Evolutionary conservation across 257 asterid species (phyloP).

Genomic region (Solanum phureja): DNA sequence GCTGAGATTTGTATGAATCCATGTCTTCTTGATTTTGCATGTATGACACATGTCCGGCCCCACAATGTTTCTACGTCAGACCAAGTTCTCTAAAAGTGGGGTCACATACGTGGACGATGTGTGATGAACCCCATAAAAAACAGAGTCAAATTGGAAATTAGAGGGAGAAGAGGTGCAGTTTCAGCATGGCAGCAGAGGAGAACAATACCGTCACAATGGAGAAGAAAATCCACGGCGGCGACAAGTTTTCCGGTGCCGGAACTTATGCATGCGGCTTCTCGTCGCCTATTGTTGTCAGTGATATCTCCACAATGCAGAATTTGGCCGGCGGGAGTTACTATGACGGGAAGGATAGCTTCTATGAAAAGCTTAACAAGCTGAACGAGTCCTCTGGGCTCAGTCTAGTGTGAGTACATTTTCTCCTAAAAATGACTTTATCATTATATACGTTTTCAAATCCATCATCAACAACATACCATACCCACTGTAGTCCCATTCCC

Average conservation of each 20-base stretch:
- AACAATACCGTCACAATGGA: not conserved
- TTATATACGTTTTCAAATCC: not conserved
- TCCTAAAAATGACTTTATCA: not conserved
- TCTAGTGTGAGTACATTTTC: slow-evolving; percentile 36
- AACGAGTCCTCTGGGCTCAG: slow-evolving; percentile 68
- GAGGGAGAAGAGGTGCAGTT: not conserved
- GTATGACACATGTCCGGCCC: slow-evolving; percentile 16
- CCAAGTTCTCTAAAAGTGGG: not conserved
- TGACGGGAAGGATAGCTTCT: slow-evolving; percentile 31
- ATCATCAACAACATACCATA: not conserved
- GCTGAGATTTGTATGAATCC: not conserved
- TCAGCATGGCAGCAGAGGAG: not conserved
- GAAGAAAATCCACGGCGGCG: slow-evolving; percentile 1
- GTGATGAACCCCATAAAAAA: not conserved
- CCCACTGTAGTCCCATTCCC: not conserved
- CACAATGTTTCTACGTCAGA: not conserved
- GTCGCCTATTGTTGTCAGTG: not conserved
- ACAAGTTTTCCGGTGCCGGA: not conserved
- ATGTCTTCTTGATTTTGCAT: slow-evolving; percentile 14
- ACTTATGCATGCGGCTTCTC: not conserved
- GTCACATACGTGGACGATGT: not conserved
- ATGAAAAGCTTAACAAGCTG: slow-evolving; percentile 39
- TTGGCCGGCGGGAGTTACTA: not conserved
- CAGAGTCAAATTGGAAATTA: not conserved
- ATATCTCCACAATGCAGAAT: not conserved